Conservation (phyloP, 495 filamentous ascomycete species). For the Hypoxylon cercidicola region DNA sequence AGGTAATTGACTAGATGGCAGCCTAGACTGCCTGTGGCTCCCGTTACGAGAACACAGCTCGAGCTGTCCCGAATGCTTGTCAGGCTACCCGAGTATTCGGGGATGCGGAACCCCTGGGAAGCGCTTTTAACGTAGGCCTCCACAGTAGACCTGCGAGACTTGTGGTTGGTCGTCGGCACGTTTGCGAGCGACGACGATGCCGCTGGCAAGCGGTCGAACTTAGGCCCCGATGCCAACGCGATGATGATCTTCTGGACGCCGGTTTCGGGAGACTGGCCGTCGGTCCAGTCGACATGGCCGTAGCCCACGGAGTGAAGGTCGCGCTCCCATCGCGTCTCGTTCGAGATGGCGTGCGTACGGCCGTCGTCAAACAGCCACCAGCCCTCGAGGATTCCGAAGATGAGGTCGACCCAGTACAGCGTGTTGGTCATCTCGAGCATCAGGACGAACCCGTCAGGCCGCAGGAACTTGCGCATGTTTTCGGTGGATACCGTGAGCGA, state of each 20-base stretch:
- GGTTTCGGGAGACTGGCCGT: conserved; percentile 54
- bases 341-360: conserved; percentile 55
- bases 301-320: conserved; percentile 56
- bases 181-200: conserved; percentile 5
- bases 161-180: conserved; percentile 1
- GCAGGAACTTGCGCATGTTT: conserved; percentile 51
- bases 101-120: conserved; percentile 2
- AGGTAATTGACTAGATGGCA: conserved; percentile 53
- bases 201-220: conserved; percentile 20
- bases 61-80: neutral
- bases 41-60: conserved; percentile 55
- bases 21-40: conserved; percentile 57
- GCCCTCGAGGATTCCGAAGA: conserved; percentile 51
- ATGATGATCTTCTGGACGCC: conserved; percentile 55
- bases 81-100: neutral
- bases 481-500: conserved; percentile 44
- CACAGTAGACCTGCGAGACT: neutral
- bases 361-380: conserved; percentile 55
- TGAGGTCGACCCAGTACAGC: conserved; percentile 52
- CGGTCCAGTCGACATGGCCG: conserved; percentile 61
- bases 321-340: conserved; percentile 49
- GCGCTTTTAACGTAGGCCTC: conserved; percentile 2
- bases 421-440: conserved; percentile 56
- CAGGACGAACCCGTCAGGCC: conserved; percentile 52
- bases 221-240: conserved; percentile 51